phyloP scores from a whole-genome alignment of 78 protist genomes.

The Mastigamoeba balamuthi region DNA sequence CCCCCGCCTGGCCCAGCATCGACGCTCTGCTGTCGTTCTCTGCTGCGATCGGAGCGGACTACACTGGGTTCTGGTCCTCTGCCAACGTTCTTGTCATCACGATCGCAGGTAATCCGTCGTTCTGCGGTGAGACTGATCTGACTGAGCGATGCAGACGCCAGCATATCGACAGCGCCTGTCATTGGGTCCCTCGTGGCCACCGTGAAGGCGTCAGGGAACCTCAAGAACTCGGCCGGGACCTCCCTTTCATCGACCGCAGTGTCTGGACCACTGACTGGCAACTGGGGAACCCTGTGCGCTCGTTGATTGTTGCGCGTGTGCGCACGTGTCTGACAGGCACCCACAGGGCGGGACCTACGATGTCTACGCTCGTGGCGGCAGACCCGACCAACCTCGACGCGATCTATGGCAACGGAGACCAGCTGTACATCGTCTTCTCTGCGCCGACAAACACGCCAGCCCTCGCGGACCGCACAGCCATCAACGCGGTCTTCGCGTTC shows the following conservation, averaged over 20 bases:
- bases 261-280: neutral
- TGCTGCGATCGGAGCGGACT: neutral
- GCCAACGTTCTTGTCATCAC: neutral
- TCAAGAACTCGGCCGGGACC: neutral
- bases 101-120: no score
- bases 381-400: neutral
- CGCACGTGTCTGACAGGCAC: neutral
- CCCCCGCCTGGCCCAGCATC: no score
- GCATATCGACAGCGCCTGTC: no score
- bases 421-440: neutral
- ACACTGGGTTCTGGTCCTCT: neutral
- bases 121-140: no score
- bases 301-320: neutral
- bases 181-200: no score
- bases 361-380: neutral
- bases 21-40: neutral
- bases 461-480: neutral
- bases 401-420: neutral
- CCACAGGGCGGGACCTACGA: neutral
- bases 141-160: no score
- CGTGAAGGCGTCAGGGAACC: neutral
- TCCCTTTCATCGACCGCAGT: neutral
- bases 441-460: neutral
- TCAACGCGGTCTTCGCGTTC: neutral
- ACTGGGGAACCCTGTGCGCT: slow-evolving; percentile 4